phyloP scores from a whole-genome alignment of 208 protist genomes.

The Tritrichomonas musculus region DNA sequence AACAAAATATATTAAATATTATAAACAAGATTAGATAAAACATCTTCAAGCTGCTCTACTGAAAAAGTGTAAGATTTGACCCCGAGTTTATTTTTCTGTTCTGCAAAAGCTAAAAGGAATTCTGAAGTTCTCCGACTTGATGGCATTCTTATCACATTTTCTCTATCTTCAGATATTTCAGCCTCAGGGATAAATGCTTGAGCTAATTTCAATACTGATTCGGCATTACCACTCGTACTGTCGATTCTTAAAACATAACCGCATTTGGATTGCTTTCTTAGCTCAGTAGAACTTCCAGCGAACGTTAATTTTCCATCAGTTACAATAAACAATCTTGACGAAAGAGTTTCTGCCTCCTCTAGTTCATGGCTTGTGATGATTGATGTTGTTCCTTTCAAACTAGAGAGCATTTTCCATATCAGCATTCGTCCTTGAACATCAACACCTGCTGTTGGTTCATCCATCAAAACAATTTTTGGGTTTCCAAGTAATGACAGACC shows the following conservation, averaged over 20 bases:
- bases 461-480: slow-evolving; percentile 25
- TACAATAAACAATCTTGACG: not conserved
- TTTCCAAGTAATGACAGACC: not conserved
- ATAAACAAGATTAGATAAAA: too few species aligned
- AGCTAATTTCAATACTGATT: not conserved
- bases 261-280: not conserved
- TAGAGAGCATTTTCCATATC: not conserved
- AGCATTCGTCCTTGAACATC: not conserved
- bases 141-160: not conserved
- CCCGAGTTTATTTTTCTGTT: not conserved
- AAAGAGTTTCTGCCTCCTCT: not conserved
- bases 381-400: not conserved
- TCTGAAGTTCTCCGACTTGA: not conserved
- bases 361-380: not conserved
- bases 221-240: not conserved
- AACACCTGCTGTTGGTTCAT: not conserved
- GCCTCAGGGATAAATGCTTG: not conserved
- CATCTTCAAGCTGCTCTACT: not conserved
- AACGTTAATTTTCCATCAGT: not conserved
- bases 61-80: not conserved
- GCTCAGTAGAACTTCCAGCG: not conserved
- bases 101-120: not conserved
- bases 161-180: not conserved
- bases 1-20: too few species aligned
- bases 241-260: not conserved